These are phyloP conservation scores for Pyrus betulifolia DNA, from an alignment of 306 rosid genomes.

Conservation along the genomic window DNA sequence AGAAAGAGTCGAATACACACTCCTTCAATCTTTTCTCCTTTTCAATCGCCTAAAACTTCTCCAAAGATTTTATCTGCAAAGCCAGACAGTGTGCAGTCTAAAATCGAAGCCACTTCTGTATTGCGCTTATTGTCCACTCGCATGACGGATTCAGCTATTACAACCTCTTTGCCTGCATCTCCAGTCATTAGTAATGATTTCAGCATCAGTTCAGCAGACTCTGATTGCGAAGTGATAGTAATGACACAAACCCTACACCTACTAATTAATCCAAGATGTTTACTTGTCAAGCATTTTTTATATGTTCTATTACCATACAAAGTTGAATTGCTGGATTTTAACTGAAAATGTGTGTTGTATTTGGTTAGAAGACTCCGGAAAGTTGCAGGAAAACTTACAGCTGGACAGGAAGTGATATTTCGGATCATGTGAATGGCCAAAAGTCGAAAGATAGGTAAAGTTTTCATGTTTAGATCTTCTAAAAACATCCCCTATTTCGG, in stretches of 20 bases:
- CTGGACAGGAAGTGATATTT: conserved; percentile 23
- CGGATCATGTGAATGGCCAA: conserved; percentile 34
- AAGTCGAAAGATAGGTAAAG: conserved; percentile 50
- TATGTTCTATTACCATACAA: background rate
- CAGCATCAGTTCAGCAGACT: conserved; percentile 45
- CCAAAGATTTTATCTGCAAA: conserved; percentile 29
- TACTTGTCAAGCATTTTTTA: background rate
- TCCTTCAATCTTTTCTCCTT: conserved; percentile 55
- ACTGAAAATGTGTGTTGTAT: conserved; percentile 17
- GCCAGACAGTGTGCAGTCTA: background rate
- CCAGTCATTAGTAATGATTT: conserved; percentile 39
- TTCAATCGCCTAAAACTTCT: conserved; percentile 49
- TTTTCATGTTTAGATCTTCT: background rate
- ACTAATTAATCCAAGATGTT: background rate
- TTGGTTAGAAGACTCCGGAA: conserved; percentile 36
- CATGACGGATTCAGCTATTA: conserved; percentile 24
- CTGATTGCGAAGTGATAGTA: conserved; percentile 57
- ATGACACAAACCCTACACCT: conserved; percentile 9
- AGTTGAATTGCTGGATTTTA: conserved; percentile 4
- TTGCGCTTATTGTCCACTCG: conserved; percentile 52
- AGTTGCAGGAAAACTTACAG: conserved; percentile 26
- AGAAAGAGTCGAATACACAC: conserved; percentile 38
- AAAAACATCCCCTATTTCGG: background rate
- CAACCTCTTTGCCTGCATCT: conserved; percentile 49
- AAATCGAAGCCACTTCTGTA: conserved; percentile 31